These are phyloP conservation scores for Castanopsis chinensis DNA, from an alignment of 306 rosid species.

Conservation along the genomic window DNA sequence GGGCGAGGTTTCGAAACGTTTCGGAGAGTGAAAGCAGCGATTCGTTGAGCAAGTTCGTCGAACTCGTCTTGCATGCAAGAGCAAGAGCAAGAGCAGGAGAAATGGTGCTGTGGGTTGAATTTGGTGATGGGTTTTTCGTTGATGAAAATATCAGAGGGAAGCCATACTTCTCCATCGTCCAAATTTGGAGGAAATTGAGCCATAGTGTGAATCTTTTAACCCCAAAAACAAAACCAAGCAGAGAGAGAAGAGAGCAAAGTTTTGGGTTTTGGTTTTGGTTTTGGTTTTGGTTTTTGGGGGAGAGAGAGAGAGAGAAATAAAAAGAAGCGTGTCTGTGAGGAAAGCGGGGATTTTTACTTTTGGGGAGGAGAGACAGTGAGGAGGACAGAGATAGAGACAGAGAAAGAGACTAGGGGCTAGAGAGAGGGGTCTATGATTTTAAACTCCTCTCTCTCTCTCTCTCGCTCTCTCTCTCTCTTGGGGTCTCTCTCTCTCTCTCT, in stretches of 20 bases:
- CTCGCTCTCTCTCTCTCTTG: too few relatives aligned
- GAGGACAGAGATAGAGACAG: too few relatives aligned
- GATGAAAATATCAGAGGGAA: constrained; percentile 26
- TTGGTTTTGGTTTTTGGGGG: too few relatives aligned
- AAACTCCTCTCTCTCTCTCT: too few relatives aligned
- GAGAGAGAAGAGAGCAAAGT: not conserved
- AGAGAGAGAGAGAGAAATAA: too few relatives aligned
- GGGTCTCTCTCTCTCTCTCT: too few relatives aligned
- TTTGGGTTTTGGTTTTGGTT: not conserved
- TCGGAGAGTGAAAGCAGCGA: constrained; percentile 23
- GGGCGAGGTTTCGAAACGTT: constrained; percentile 6
- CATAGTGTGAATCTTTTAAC: not conserved
- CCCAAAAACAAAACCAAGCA: not conserved
- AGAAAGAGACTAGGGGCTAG: too few relatives aligned
- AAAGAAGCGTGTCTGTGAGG: too few relatives aligned
- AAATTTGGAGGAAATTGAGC: constrained; percentile 23
- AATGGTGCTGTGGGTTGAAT: not conserved
- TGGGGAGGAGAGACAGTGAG: too few relatives aligned
- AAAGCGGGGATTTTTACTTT: too few relatives aligned
- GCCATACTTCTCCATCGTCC: constrained; percentile 23
- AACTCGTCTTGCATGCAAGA: constrained; percentile 9
- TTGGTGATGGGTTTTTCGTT: constrained; percentile 15
- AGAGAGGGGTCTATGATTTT: too few relatives aligned
- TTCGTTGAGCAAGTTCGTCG: constrained; percentile 1
- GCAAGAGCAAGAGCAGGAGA: not conserved